Conservation (phyloP, 208 protist genomes). For the Endotrypanum monterogeii region DNA sequence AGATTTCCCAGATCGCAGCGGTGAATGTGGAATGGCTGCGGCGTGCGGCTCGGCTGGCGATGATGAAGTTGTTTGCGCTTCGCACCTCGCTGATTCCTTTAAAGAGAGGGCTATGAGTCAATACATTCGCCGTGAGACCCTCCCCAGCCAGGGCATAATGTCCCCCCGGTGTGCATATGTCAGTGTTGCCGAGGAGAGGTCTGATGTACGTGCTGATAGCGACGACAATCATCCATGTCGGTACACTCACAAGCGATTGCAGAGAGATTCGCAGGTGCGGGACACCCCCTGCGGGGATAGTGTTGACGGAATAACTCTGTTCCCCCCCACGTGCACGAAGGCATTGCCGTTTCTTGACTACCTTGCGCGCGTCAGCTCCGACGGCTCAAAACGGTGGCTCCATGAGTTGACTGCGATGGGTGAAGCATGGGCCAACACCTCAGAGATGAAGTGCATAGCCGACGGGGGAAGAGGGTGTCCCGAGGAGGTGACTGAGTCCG, state of each 20-base stretch:
- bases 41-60: not conserved
- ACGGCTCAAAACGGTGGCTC: slow-evolving; percentile 12
- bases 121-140: not conserved
- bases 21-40: not conserved
- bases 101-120: not conserved
- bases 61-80: not conserved
- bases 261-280: not conserved
- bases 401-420: slow-evolving; percentile 43
- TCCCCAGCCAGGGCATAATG: not conserved
- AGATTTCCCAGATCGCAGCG: not conserved
- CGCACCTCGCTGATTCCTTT: not conserved
- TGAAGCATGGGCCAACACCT: slow-evolving; percentile 18
- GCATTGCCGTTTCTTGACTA: slow-evolving; percentile 29
- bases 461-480: not conserved
- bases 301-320: not conserved
- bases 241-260: not conserved
- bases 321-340: slow-evolving; percentile 8
- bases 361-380: slow-evolving; percentile 22
- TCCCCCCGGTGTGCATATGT: not conserved
- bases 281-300: not conserved
- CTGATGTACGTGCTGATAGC: not conserved
- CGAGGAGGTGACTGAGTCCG: not conserved
- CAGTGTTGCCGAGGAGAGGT: not conserved
- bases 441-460: not conserved
- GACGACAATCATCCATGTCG: not conserved